Evolutionary conservation across 2,329 filamentous ascomycete genomes (phyloP).

Genomic region (Septoria petroselini): DNA sequence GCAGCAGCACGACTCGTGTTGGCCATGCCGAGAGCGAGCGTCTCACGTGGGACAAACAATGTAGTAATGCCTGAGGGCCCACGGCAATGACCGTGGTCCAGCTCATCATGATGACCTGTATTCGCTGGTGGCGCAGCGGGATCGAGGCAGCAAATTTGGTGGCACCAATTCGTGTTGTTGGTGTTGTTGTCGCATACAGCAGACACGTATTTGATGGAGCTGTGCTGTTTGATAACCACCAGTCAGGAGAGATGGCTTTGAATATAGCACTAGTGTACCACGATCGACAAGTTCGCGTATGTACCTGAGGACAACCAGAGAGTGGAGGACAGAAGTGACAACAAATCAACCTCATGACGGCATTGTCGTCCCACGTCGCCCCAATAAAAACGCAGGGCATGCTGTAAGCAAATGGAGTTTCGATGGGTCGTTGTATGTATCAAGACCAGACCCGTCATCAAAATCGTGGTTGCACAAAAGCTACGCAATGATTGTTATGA

Average conservation of each 20-base stretch:
- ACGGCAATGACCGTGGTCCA: neutral
- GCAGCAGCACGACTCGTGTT: slow-evolving; percentile 4
- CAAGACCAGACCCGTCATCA: too few species aligned
- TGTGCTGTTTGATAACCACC: slow-evolving; percentile 2
- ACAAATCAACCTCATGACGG: neutral
- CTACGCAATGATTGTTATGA: too few species aligned
- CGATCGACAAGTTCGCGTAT: slow-evolving; percentile 19
- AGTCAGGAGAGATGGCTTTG: slow-evolving; percentile 11
- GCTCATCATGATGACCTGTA: neutral
- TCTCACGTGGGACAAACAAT: slow-evolving; percentile 5
- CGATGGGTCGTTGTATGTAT: neutral
- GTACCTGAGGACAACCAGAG: slow-evolving; percentile 14
- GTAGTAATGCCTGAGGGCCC: neutral
- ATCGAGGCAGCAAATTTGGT: too few species aligned
- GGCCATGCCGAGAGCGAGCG: neutral
- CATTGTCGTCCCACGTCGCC: slow-evolving; percentile 6
- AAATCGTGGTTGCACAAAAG: too few species aligned
- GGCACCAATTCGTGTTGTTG: too few species aligned
- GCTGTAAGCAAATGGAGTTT: neutral
- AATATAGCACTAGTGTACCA: slow-evolving; percentile 3
- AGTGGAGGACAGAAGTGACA: neutral
- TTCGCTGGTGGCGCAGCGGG: too few species aligned
- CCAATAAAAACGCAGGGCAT: neutral
- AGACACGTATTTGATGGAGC: slow-evolving; percentile 1
- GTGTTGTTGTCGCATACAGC: too few species aligned